Evolutionary conservation across 495 filamentous ascomycete species (phyloP), one percentile per base, ranked within the genome.

Genomic region (Pyrenopolyporus hunteri): DNA sequence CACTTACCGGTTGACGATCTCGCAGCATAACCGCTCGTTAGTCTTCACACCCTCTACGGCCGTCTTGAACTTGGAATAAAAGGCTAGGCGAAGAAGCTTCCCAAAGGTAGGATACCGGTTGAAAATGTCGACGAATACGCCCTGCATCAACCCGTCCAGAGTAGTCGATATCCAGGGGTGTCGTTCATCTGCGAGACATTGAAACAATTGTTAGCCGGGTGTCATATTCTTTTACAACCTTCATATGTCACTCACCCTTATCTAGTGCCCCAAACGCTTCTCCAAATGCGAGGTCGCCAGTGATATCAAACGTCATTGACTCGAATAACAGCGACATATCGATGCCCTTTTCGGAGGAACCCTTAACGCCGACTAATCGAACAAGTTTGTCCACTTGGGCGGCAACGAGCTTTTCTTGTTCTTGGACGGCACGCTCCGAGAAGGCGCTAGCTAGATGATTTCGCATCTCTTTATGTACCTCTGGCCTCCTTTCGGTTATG

Each of bases 281-380:
- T 0, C 80, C 80, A 29, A 83, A 81, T 17, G 77, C 71, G 4
- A 83, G 57, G 37, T 82, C 75, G 6, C 75, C 74, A 0, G 76
- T 76, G 26, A 83, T 72, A 45, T 84, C 82, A 40, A 84, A 84
- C 0, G 69, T 60, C 16, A 63, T 46, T 8, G 57, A 39, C 8
- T 55, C 45, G n/a, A 67, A 46, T 7, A 37, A 20, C 6, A 14
- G 43, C 2, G 43, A 26, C n/a, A 71, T 25, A 11, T 69, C 52
- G 11, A 69, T 14, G 8, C 52, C 52, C 13, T 19, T 36, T 29
- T 19, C 20, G 16, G 9, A 6, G 6, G 59, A 57, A 13, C 59
- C 52, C n/a, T 16, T 36, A 13, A 35, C 3, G 1, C 52, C 52
- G 35, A 57, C 31, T 26, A 47, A n/a, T 1, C 31, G 45, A 16